Conservation (phyloP, 1,284 basidiomycete species). For the Microstroma glucosiphilum region DNA sequence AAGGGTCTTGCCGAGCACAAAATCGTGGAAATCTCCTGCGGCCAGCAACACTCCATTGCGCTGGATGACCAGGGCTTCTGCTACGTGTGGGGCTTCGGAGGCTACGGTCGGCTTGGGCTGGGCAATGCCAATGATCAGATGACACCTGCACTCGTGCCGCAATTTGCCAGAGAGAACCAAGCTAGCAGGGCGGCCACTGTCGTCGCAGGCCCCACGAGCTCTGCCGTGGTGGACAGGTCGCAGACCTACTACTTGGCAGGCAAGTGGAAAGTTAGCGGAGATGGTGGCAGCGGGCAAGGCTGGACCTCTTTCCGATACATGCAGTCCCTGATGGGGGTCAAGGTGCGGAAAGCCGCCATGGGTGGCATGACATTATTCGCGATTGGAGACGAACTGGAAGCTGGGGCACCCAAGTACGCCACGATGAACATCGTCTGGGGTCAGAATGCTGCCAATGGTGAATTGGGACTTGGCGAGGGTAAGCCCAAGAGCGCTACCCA, state of each 20-base stretch:
- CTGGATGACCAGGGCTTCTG: constrained; percentile 66
- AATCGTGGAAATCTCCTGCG: constrained; percentile 74
- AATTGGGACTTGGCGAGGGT: constrained; percentile 73
- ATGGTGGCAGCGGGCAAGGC: constrained; percentile 58
- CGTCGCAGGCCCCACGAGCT: constrained; percentile 73
- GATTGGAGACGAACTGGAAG: constrained; percentile 60
- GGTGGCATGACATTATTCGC: constrained; percentile 89
- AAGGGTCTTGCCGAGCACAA: constrained; percentile 64
- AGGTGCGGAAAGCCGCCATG: constrained; percentile 57
- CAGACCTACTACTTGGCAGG: constrained; percentile 64
- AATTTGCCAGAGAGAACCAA: constrained; percentile 56
- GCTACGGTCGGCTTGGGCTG: constrained; percentile 54
- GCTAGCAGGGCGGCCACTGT: constrained; percentile 63
- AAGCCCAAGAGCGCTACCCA: constrained; percentile 81
- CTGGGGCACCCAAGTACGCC: constrained; percentile 30
- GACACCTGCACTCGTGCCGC: constrained; percentile 34
- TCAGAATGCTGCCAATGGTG: constrained; percentile 66
- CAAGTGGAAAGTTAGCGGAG: constrained; percentile 84
- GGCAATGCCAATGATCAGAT: constrained; percentile 74
- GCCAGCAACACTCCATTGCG: constrained; percentile 77
- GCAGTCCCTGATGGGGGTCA: constrained; percentile 41
- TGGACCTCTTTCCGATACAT: constrained; percentile 37
- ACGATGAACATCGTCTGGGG: constrained; percentile 80
- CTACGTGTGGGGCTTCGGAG: constrained; percentile 59
- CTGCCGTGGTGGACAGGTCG: constrained; percentile 75